Evolutionary conservation across 108 stramenopile genomes (phyloP).

Genomic region (Schizochytrium sp.): DNA sequence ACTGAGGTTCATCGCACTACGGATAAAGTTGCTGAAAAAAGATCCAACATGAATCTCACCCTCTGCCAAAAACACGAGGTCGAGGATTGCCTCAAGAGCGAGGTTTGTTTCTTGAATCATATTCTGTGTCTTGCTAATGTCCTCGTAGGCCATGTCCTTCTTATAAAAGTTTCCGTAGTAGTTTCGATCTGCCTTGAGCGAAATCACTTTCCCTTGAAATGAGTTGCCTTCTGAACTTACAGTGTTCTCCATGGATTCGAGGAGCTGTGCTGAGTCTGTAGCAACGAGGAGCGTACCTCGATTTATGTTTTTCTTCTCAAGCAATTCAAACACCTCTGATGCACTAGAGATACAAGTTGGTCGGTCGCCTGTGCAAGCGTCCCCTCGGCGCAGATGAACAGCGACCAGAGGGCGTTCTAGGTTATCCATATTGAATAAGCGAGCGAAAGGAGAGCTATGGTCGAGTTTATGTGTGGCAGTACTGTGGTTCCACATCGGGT

Average conservation of each 20-base stretch:
- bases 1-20: neutral
- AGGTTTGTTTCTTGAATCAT: neutral
- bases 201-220: neutral
- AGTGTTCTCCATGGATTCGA: neutral
- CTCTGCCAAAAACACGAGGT: neutral
- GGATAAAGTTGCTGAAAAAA: constrained; percentile 35
- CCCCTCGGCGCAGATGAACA: neutral
- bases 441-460: neutral
- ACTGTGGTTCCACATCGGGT: neutral
- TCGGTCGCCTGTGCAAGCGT: neutral
- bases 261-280: neutral
- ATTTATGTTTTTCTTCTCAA: neutral
- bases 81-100: neutral
- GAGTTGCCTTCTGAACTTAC: neutral
- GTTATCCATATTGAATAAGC: neutral
- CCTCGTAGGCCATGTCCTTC: neutral
- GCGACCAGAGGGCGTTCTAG: neutral
- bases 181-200: neutral
- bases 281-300: neutral
- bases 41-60: constrained; percentile 20
- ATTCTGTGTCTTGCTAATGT: neutral
- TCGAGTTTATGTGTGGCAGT: neutral
- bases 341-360: neutral
- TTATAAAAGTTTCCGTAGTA: neutral
- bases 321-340: neutral